phyloP scores from a whole-genome alignment of 2,329 filamentous ascomycete species.

The Phaeosphaeriaceae sp. region DNA sequence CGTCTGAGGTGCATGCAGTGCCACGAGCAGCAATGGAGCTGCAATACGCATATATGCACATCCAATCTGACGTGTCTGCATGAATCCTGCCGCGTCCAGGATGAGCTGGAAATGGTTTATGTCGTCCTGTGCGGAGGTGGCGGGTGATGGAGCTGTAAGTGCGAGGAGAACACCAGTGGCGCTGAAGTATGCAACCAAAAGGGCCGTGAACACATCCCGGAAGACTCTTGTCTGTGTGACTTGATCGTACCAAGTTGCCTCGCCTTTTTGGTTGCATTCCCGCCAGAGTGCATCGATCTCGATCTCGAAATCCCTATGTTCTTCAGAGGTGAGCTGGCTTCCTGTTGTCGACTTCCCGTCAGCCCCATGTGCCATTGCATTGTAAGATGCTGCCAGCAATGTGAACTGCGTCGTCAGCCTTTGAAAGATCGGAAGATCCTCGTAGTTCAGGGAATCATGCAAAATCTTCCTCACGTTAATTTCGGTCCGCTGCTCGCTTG shows the following conservation, averaged over 20 bases:
- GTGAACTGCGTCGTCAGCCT: constrained; percentile 31
- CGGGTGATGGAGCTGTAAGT: constrained; percentile 16
- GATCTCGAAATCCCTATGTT: constrained; percentile 15
- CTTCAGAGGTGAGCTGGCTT: constrained; percentile 9
- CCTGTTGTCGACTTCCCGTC: not conserved
- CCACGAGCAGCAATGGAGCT: constrained; percentile 37
- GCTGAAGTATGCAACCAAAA: constrained; percentile 32
- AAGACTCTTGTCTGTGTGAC: constrained; percentile 13
- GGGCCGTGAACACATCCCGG: constrained; percentile 34
- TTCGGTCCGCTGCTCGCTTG: not conserved
- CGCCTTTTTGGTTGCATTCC: constrained; percentile 21
- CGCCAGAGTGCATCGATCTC: constrained; percentile 27
- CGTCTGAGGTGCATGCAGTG: constrained; percentile 25
- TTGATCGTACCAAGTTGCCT: constrained; percentile 9
- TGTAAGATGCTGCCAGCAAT: constrained; percentile 23
- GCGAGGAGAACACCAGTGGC: constrained; percentile 27
- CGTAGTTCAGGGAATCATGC: constrained; percentile 28
- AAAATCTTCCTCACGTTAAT: constrained; percentile 25
- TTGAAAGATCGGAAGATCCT: constrained; percentile 33
- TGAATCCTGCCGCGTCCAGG: constrained; percentile 27
- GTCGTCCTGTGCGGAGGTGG: constrained; percentile 12
- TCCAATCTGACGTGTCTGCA: constrained; percentile 28
- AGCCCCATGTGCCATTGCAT: constrained; percentile 4
- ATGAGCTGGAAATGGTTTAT: constrained; percentile 26
- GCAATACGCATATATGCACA: constrained; percentile 44